Evolutionary conservation across 768 basidiomycete species (phyloP), one percentile per base, ranked within the genome.

Genomic region (Amanita phalloides): DNA sequence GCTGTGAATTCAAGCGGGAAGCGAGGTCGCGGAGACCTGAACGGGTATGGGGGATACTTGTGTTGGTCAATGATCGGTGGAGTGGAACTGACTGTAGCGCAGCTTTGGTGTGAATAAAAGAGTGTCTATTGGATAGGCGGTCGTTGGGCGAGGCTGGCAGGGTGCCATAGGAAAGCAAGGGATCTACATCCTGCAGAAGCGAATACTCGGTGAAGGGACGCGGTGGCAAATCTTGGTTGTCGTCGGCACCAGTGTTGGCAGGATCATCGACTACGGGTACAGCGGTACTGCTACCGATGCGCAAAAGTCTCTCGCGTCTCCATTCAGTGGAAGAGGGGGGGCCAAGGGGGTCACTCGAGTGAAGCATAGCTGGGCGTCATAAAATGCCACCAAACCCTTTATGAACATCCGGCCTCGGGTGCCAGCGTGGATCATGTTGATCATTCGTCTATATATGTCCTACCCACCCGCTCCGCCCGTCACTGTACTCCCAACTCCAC

Each of bases 221-320:
- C 30, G 9, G 26, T 41, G 20, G 42, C 35, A 37, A 4, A 2
- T 35, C 23, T 30, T 8, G 30, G 30, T n/a, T 39, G 23, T 37
- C 35, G n/a, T 26, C 14, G 42, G 10, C 46, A 32, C 35, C 17
- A 13, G 32, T 33, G 26, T 41, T n/a, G n/a, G n/a, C 38, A 10
- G 9, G 33, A 37, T 37, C 44, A 37, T 39, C 45, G 36, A 17
- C 30, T 20, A 45, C 20, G 13, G n/a, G 37, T 10, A 11, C 38
- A 8, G 62, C 61, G 3, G 58, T 58, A 32, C 43, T 61, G 54
- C 66, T 70, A 11, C 81, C 79, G 32, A 86, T 79, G 33, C 69
- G 71, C 4, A 82, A 70, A 11, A 86, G 68, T 36, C 84, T 74
- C 54, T 80, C 68, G 23, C 84, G 72, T 49, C 83, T 74, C 78